Evolutionary conservation across 1,284 basidiomycete genomes (phyloP).

Genomic region (Leucoagaricus sp.): DNA sequence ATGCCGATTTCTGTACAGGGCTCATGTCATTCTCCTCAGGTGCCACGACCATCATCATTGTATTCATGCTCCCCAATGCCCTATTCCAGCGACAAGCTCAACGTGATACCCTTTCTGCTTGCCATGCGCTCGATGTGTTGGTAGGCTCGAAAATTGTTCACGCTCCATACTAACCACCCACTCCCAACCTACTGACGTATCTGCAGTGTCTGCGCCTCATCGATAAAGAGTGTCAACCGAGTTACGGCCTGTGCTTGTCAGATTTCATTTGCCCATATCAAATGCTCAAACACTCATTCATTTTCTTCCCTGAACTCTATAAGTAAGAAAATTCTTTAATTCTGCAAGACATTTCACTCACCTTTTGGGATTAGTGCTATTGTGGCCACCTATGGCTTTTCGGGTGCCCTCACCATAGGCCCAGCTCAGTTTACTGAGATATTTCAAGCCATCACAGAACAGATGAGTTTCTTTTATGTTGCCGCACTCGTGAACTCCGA

Average conservation of each 20-base stretch:
- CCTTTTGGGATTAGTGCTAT: neutral
- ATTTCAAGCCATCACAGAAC: neutral
- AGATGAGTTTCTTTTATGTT: neutral
- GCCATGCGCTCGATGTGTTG: neutral
- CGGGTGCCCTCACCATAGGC: neutral
- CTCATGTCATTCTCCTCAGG: neutral
- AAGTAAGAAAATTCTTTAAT: neutral
- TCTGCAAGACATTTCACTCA: too few species aligned
- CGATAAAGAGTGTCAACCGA: neutral
- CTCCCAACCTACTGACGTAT: neutral
- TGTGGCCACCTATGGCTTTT: neutral
- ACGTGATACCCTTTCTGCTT: neutral
- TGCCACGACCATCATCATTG: neutral
- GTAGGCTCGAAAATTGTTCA: too few species aligned
- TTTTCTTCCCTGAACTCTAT: neutral
- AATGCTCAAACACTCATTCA: constrained; percentile 1
- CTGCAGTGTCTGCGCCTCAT: neutral
- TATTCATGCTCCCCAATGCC: constrained; percentile 8
- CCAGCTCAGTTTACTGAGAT: constrained; percentile 1
- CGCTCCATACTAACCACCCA: neutral
- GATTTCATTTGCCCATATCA: neutral
- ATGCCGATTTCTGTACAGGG: neutral
- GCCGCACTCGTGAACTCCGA: too few species aligned
- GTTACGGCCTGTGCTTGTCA: neutral
- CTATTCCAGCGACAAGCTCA: neutral